Evolutionary conservation across 164 flowering plant species (phyloP), one percentile per base, ranked within the genome.

Genomic region (Kingdonia uniflora): DNA sequence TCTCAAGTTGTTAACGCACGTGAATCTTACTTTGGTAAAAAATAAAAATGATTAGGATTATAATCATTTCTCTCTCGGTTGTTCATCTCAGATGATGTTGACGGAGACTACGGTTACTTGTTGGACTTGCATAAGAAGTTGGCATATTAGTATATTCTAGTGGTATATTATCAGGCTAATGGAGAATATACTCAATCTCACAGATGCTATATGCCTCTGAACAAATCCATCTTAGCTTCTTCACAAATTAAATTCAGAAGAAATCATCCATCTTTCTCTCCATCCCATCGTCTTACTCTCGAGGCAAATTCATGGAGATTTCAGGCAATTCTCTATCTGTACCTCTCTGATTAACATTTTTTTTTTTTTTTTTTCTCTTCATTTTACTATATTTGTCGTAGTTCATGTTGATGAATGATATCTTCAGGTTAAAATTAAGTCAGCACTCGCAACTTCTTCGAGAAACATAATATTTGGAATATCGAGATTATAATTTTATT

Each of bases 101-200:
- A 29, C 4, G 35, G 46, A 22, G 15, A 41, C 5, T 39, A 40
- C 21, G 11, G 0, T 14, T 1, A 10, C 16, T 10, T 20, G 22
- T 45, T 19, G 6, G 49, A 19, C 23, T 45, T 45, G 49, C 8
- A 45, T 19, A 23, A 5, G 23, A 8, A 2, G 12, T 10, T 45
- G 12, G 35, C 35, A 29, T 29, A 29, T 29, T 39, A 37, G 60
- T 40, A 57, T 57, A 57, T 57, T 49, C 60, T 6, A 37, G 38
- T 48, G 53, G 53, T 19, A 57, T 57, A 48, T 48, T 39, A 48
- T 16, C 4, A n/a, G 11, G 21, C 39, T 33, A 24, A 41, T 16
- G 6, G 5, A 37, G 22, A 35, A 47, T 37, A 39, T 21, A 16
- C 35, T 21, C 20, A 26, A 41, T 43, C 42, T 29, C 19, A 2